Evolutionary conservation across 2,329 filamentous ascomycete genomes (phyloP), one percentile per base, ranked within the genome.

Genomic region (Coniochaeta sp.): DNA sequence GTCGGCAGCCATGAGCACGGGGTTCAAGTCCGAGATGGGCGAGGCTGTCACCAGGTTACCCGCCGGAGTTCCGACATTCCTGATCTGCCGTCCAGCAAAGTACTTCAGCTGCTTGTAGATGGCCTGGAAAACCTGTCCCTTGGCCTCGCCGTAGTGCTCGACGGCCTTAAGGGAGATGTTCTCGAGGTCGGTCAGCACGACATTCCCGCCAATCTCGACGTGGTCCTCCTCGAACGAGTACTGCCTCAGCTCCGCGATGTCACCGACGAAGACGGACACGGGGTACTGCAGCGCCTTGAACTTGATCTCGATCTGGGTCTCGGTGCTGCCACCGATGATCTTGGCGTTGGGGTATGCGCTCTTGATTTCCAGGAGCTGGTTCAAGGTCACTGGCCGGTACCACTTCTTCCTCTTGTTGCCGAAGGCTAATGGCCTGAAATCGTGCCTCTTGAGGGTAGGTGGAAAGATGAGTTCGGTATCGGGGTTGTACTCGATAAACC

Each of bases 291-390:
- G 85, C 1, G 89, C 91, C 77, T 98, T 98, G 83, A 99, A 98
- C 75, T 96, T 97, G 76, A 96, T 90, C 75, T 99, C 95, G 62
- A 99, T 98, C 74, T 98, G 95, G 0, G 93, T 98, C 74, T 99
- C 95, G 2, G 93, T 96, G 71, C 92, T 96, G 62, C 95, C 95
- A 57, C 92, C 93, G 62, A 99, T 96, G 62, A 99, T 86, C 74
- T 98, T 99, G 4, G 93, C 91, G 28, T 88, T 86, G 0, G 93
- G 93, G 65, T 91, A 88, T 0, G 84, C 86, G 67, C 81, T 87
- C 78, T 98, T 98, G 76, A 99, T 96, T 70, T 96, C 89, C 17
- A 98, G 81, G 17, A 99, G 79, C 70, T 99, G 93, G 42, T 91
- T 81, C 17, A 98, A 71, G 0, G 90, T 97, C 34, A 91, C 89